Evolutionary conservation across 2,329 filamentous ascomycete genomes (phyloP), one percentile per base, ranked within the genome.

Genomic region (Rhexocercosporidium sp.): DNA sequence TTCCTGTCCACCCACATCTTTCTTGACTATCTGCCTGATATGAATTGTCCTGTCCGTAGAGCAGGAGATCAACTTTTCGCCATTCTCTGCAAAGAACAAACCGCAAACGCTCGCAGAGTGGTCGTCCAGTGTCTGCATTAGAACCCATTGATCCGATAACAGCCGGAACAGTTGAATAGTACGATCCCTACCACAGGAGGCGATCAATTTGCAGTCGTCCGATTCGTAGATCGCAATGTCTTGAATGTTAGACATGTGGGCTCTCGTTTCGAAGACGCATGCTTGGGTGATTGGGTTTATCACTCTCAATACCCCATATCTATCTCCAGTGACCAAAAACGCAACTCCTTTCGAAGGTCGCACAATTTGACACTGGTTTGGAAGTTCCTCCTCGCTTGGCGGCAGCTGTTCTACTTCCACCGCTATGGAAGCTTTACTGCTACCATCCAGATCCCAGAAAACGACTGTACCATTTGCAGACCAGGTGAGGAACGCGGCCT

Each of bases 121-220:
- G 73, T 99, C 95, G 65, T 92, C 89, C 76, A 98, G 86, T 0
- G 96, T 99, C 78, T 99, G 96, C 61, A 97, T 87, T 66, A 97
- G 86, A 66, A 92, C 87, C 78, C 96, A 91, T 2, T 79, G 80
- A 2, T 88, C 85, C 14, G 79, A 82, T 1, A 81, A 80, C 27
- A 84, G 83, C 29, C 84, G 83, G 77, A 97, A 98, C n/a, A 99
- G 82, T 77, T 99, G 96, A 0, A 95, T 88, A n/a, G 92, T 97
- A 60, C 96, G 90, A 79, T 99, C 96, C 71, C 96, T 87, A 41
- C 93, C 92, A 76, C 91, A 94, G 12, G 90, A 94, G 20, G 92
- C 95, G 72, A 98, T 84, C 54, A 97, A 82, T 41, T 88, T 85
- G 56, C 82, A 84, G 0, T 85, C 82, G 0, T 85, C 83, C 53